These are phyloP conservation scores for Exophiala aquamarina DNA, from an alignment of 2,329 filamentous ascomycete genomes.

Conservation along the genomic window DNA sequence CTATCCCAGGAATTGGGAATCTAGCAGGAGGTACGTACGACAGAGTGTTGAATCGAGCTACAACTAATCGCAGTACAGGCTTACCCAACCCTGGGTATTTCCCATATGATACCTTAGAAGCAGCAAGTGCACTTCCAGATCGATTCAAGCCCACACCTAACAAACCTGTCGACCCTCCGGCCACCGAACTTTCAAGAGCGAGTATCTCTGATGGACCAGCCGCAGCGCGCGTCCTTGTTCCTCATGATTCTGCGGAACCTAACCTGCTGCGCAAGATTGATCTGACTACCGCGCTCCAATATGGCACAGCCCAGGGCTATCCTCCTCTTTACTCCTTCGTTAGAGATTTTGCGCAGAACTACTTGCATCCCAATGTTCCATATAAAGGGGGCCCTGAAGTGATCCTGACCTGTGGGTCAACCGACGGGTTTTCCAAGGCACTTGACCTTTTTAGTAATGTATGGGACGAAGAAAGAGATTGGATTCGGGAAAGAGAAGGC, in stretches of 20 bases:
- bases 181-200: constrained; percentile 36
- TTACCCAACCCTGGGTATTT: constrained; percentile 81
- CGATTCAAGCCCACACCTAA: constrained; percentile 73
- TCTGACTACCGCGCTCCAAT: constrained; percentile 78
- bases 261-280: constrained; percentile 73
- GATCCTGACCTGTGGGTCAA: constrained; percentile 76
- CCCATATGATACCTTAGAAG: constrained; percentile 87
- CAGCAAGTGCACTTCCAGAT: constrained; percentile 70
- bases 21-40: constrained; percentile 55
- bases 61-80: constrained; percentile 56
- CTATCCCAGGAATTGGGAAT: constrained; percentile 61
- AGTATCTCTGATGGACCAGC: constrained; percentile 35
- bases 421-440: constrained; percentile 80
- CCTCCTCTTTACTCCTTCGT: constrained; percentile 76
- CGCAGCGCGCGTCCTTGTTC: constrained; percentile 66
- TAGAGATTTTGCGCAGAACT: constrained; percentile 71
- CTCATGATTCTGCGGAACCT: constrained; percentile 61
- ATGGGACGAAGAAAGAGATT: constrained; percentile 70
- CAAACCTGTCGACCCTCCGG: constrained; percentile 52
- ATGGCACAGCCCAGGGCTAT: constrained; percentile 79
- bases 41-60: too few species aligned
- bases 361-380: constrained; percentile 78
- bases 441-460: constrained; percentile 73
- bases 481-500: constrained; percentile 68
- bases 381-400: constrained; percentile 76